phyloP scores from a whole-genome alignment of 176 grass and related monocot genomes.

The Thalia dealbata region DNA sequence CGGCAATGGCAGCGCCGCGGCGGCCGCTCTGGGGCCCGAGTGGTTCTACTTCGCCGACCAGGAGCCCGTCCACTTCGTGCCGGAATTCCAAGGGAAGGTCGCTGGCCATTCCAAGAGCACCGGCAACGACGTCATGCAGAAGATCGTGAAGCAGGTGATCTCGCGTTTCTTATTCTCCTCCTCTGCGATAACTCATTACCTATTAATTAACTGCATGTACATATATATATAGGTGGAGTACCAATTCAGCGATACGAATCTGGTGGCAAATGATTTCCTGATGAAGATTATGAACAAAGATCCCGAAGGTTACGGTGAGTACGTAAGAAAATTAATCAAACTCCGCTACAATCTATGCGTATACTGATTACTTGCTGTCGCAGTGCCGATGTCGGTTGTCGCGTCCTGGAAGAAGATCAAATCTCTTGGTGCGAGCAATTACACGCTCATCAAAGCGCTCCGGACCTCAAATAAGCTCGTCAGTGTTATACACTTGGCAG shows the following conservation, averaged over 20 bases:
- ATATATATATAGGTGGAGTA: constrained; percentile 59
- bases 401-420: constrained; percentile 87
- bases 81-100: constrained; percentile 46
- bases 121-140: constrained; percentile 40
- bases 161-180: neutral
- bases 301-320: constrained; percentile 54
- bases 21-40: constrained; percentile 18
- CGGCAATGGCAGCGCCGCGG: neutral
- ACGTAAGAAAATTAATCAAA: no score
- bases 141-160: constrained; percentile 77
- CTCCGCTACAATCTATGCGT: no score
- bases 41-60: constrained; percentile 59
- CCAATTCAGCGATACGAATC: constrained; percentile 73
- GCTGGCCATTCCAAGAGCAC: constrained; percentile 18
- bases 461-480: constrained; percentile 67
- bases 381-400: constrained; percentile 64
- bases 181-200: neutral
- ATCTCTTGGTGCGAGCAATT: constrained; percentile 48
- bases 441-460: constrained; percentile 65
- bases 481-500: neutral
- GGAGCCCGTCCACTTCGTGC: constrained; percentile 50
- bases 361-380: no score
- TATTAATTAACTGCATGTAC: neutral
- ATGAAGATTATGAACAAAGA: constrained; percentile 86
- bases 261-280: constrained; percentile 66